Percentiles rank a stretch among this genome's conserved stretches.
These are phyloP conservation scores for Ilex paraguariensis DNA, from an alignment of 305 asterid genomes.

Conservation along the genomic window DNA sequence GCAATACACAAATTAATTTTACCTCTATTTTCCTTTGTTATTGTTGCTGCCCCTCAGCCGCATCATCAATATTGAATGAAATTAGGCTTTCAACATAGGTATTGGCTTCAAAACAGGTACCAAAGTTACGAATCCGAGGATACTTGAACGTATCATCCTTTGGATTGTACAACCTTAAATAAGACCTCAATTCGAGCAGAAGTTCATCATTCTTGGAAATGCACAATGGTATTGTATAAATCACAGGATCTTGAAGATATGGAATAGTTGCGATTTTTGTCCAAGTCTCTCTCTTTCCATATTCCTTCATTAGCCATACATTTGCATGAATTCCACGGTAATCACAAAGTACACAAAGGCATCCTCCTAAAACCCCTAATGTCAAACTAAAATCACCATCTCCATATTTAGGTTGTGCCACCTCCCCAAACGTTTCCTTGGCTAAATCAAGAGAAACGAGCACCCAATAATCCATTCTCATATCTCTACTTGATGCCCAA, in stretches of 20 bases:
- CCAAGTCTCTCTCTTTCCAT: constrained; percentile 53
- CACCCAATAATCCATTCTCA: constrained; percentile 18
- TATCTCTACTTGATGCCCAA: constrained; percentile 23
- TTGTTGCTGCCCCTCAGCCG: background rate
- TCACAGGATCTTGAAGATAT: constrained; percentile 14
- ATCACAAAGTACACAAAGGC: constrained; percentile 32
- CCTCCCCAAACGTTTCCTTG: constrained; percentile 34
- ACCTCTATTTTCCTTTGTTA: too few species aligned
- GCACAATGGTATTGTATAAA: constrained; percentile 19
- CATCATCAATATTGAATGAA: constrained; percentile 22
- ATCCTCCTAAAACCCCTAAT: constrained; percentile 39
- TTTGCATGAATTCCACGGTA: constrained; percentile 8
- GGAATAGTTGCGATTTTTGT: constrained; percentile 33
- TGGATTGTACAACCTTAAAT: constrained; percentile 29
- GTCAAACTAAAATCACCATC: constrained; percentile 12
- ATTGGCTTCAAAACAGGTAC: constrained; percentile 11
- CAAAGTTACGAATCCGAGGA: constrained; percentile 12
- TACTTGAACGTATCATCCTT: constrained; percentile 17
- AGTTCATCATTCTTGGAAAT: constrained; percentile 34
- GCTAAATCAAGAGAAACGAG: constrained; percentile 43
- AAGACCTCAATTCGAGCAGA: constrained; percentile 16
- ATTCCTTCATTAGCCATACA: constrained; percentile 55
- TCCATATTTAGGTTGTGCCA: constrained; percentile 38
- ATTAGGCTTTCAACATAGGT: constrained; percentile 48
- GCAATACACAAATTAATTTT: too few species aligned